These are phyloP conservation scores for Cardamine chenopodiifolia DNA, from an alignment of 345 rosid genomes.

Conservation along the genomic window DNA sequence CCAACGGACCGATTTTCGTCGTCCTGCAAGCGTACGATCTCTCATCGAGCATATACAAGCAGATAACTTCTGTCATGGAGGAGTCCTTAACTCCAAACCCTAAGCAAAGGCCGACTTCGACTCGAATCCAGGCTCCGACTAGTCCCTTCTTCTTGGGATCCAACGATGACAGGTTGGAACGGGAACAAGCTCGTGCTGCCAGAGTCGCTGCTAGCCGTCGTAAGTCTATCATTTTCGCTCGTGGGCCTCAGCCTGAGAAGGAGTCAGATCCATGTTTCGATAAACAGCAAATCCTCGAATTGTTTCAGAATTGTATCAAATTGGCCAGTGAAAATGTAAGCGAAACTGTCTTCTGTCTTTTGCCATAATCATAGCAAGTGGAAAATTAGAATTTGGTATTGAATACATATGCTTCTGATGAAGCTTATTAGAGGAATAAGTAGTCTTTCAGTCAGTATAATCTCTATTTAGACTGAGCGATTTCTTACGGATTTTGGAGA, in stretches of 20 bases:
- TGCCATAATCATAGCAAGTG: neutral
- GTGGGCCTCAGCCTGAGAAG: conserved; percentile 40
- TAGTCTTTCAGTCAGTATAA: neutral
- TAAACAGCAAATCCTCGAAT: conserved; percentile 78
- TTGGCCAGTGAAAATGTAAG: conserved; percentile 91
- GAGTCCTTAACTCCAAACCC: conserved; percentile 75
- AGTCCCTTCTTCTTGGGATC: conserved; percentile 82
- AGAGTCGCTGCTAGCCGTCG: conserved; percentile 88
- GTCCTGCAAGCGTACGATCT: neutral
- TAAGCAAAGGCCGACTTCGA: conserved; percentile 53
- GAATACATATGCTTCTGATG: conserved; percentile 1
- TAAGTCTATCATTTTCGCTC: conserved; percentile 46
- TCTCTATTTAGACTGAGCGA: neutral
- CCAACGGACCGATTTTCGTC: conserved; percentile 24
- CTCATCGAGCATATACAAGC: neutral
- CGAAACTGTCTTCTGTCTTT: neutral
- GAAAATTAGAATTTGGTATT: neutral
- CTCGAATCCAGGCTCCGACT: conserved; percentile 78
- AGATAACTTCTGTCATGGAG: conserved; percentile 49
- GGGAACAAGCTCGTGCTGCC: conserved; percentile 90
- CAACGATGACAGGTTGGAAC: conserved; percentile 75
- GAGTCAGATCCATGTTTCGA: conserved; percentile 64
- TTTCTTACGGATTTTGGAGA: neutral
- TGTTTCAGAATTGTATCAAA: conserved; percentile 90
- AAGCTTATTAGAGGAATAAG: neutral